Evolutionary conservation across 1,284 basidiomycete genomes (phyloP), one percentile per base, ranked within the genome.

Genomic region (Ceratobasidium sp.): DNA sequence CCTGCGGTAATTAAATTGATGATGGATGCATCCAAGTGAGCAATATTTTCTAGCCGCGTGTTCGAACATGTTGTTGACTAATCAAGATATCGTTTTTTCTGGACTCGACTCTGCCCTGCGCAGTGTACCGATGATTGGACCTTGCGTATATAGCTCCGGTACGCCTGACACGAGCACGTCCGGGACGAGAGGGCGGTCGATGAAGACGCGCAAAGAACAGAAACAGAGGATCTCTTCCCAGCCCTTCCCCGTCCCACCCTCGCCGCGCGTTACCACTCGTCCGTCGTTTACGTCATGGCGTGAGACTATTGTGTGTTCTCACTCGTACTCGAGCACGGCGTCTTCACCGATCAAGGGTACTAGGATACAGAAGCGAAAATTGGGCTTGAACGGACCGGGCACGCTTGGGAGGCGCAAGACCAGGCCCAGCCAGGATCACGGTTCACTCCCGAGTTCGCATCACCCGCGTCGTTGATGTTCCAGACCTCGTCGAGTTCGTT

Each of bases 401-500:
- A 44, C 61, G 61, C 44, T 63, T 9, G 30, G 49, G 11, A 46
- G 28, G 23, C 6, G 61, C 7, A 63, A 63, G 46, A 48, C 8
- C 53, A 56, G 33, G 44, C 28, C 40, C n/a, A 44, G 3, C 30
- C 23, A 3, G 44, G 61, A n/a, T 49, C 44, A 9, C 28, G 44
- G 9, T 44, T 49, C 11, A 63, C 16, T 25, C 49, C 44, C 9
- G 42, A 30, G 11, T 9, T 49, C 3, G 25, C 23, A 9, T 46
- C 36, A 18, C 33, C 59, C 4, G 59, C 59, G 25, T 23, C n/a
- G 18, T 61, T 44, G 61, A 23, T 44, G 44, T 63, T 63, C 30
- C 28, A 46, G 46, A 63, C 61, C 3, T 44, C 61, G 7, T 63
- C 61, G 46, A 63, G 61, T 33, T 46, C 61, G 61, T 5, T 63